Percentiles rank a stretch among this genome's conserved stretches.
These are phyloP conservation scores for Penstemon barbatus DNA, from an alignment of 257 asterid species.

Conservation along the genomic window DNA sequence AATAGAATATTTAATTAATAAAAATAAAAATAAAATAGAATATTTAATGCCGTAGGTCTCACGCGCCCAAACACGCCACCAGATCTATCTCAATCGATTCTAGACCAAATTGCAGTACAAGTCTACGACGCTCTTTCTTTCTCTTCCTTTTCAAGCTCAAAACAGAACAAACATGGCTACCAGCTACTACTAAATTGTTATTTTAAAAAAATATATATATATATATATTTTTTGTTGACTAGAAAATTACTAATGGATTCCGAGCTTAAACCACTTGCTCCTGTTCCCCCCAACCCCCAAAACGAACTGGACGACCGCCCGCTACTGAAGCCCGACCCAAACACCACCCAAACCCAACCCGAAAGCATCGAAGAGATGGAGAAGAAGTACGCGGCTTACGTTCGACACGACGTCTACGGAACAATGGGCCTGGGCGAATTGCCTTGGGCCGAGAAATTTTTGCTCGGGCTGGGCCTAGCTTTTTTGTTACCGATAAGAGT, in stretches of 20 bases:
- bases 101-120: neutral
- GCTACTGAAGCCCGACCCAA: slow-evolving; percentile 61
- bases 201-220: neutral
- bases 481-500: slow-evolving; percentile 71
- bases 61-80: slow-evolving; percentile 23
- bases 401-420: slow-evolving; percentile 77
- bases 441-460: slow-evolving; percentile 57
- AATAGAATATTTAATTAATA: too few species aligned
- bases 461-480: slow-evolving; percentile 57
- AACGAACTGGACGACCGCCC: slow-evolving; percentile 64
- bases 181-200: slow-evolving; percentile 9
- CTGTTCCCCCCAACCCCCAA: slow-evolving; percentile 31
- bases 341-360: slow-evolving; percentile 14
- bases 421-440: slow-evolving; percentile 69
- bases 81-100: neutral
- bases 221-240: neutral
- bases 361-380: slow-evolving; percentile 66
- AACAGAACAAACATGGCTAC: slow-evolving; percentile 37
- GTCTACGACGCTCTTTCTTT: neutral
- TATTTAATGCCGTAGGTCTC: neutral
- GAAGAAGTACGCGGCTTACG: slow-evolving; percentile 70
- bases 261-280: slow-evolving; percentile 59
- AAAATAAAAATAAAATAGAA: too few species aligned
- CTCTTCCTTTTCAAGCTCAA: slow-evolving; percentile 2
- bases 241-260: slow-evolving; percentile 47